phyloP scores from a whole-genome alignment of 208 protist species.

The Crithidia acanthocephali region DNA sequence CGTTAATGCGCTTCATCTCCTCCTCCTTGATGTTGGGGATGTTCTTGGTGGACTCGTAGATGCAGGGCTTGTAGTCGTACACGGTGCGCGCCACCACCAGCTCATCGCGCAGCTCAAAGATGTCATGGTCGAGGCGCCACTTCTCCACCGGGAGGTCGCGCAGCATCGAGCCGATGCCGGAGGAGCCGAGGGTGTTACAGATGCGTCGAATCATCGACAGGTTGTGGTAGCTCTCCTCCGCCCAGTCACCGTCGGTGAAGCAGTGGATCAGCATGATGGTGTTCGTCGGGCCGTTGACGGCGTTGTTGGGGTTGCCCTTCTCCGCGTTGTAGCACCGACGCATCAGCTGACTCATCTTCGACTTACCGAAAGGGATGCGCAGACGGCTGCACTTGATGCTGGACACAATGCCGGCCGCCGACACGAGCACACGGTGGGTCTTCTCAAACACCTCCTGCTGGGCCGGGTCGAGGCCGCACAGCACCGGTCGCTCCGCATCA shows the following conservation, averaged over 20 bases:
- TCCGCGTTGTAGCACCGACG: slow-evolving; percentile 90
- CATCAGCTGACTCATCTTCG: slow-evolving; percentile 89
- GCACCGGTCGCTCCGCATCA: slow-evolving; percentile 85
- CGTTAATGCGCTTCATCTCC: slow-evolving; percentile 78
- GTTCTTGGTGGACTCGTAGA: slow-evolving; percentile 82
- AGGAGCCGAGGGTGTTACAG: slow-evolving; percentile 79
- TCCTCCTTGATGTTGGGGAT: slow-evolving; percentile 91
- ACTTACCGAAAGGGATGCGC: slow-evolving; percentile 92
- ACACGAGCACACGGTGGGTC: slow-evolving; percentile 74
- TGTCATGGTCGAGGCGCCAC: slow-evolving; percentile 92
- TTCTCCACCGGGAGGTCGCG: slow-evolving; percentile 90
- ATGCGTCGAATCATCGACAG: slow-evolving; percentile 87
- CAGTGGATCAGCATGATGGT: slow-evolving; percentile 86
- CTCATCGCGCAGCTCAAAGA: slow-evolving; percentile 89
- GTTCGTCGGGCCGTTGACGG: slow-evolving; percentile 73
- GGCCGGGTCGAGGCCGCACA: slow-evolving; percentile 81
- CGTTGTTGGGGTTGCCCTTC: slow-evolving; percentile 79
- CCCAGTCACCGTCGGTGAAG: slow-evolving; percentile 79
- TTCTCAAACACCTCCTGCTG: slow-evolving; percentile 78
- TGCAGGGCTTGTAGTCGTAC: slow-evolving; percentile 92
- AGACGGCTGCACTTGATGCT: slow-evolving; percentile 92
- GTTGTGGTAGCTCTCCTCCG: slow-evolving; percentile 89
- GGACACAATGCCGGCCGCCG: slow-evolving; percentile 83
- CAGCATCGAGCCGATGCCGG: slow-evolving; percentile 82
- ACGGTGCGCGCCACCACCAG: slow-evolving; percentile 80